Evolutionary conservation across 2,329 filamentous ascomycete species (phyloP).

Genomic region (Cryphonectria japonica): DNA sequence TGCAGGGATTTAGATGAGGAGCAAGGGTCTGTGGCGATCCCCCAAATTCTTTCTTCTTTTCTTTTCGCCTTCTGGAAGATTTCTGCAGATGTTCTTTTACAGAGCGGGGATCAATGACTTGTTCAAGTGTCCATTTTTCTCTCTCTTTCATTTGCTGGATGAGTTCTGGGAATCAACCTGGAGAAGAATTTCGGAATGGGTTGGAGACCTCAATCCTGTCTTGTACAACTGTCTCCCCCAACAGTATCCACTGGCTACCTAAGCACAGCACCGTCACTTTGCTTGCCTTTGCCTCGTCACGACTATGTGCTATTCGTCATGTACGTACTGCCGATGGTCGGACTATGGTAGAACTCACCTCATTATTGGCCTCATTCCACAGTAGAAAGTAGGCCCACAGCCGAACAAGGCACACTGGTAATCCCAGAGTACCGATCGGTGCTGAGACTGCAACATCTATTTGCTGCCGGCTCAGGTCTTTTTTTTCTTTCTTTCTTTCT

Average conservation of each 20-base stretch:
- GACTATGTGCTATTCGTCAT: not conserved
- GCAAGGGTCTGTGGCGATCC: constrained; percentile 9
- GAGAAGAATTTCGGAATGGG: not conserved
- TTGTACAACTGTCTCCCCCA: not conserved
- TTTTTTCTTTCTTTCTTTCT: too few relatives aligned
- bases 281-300: not conserved
- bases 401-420: not conserved
- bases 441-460: not conserved
- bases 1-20: constrained; percentile 14
- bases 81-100: not conserved
- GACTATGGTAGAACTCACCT: not conserved
- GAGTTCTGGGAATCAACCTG: not conserved
- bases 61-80: not conserved
- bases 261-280: not conserved
- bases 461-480: too few relatives aligned
- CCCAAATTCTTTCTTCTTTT: not conserved
- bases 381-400: not conserved
- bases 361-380: not conserved
- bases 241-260: not conserved
- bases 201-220: not conserved
- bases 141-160: not conserved
- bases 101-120: not conserved
- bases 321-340: constrained; percentile 1
- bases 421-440: not conserved
- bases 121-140: not conserved